These are phyloP conservation scores for Psophocarpus tetragonolobus DNA, from an alignment of 306 rosid genomes.

Conservation along the genomic window DNA sequence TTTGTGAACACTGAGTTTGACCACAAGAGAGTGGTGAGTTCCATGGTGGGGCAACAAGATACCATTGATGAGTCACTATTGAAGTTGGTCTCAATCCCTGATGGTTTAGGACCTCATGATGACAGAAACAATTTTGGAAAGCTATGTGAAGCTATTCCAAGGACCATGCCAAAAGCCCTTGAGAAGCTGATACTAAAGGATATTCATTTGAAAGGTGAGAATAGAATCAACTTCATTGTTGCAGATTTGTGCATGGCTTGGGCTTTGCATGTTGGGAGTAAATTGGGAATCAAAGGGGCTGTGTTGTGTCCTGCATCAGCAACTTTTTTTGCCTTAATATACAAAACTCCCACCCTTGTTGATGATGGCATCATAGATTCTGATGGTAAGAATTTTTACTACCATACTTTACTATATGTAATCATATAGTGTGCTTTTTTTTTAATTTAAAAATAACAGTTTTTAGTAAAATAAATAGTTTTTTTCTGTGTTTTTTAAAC, in stretches of 20 bases:
- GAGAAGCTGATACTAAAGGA: slow-evolving; percentile 49
- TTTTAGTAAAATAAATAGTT: no score
- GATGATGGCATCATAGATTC: slow-evolving; percentile 39
- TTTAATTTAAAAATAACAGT: no score
- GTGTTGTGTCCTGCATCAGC: slow-evolving; percentile 22
- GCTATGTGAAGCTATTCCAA: neutral
- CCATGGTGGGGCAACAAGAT: neutral
- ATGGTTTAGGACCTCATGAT: slow-evolving; percentile 40
- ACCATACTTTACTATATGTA: no score
- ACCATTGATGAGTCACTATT: neutral
- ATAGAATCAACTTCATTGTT: neutral
- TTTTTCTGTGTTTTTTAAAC: no score
- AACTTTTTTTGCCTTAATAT: neutral
- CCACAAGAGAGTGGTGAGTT: slow-evolving; percentile 36
- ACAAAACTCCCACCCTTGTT: slow-evolving; percentile 37
- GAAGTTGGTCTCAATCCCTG: slow-evolving; percentile 38
- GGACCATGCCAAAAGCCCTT: slow-evolving; percentile 35
- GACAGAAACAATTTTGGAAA: slow-evolving; percentile 31
- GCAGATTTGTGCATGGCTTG: slow-evolving; percentile 23
- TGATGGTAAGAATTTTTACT: slow-evolving; percentile 19
- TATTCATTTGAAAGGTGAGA: neutral
- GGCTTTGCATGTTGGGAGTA: neutral
- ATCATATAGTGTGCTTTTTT: no score
- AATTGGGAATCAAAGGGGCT: slow-evolving; percentile 32
- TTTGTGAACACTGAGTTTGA: slow-evolving; percentile 41